Conservation (phyloP, 2,329 filamentous ascomycete genomes). For the Aspergillus nomiae region DNA sequence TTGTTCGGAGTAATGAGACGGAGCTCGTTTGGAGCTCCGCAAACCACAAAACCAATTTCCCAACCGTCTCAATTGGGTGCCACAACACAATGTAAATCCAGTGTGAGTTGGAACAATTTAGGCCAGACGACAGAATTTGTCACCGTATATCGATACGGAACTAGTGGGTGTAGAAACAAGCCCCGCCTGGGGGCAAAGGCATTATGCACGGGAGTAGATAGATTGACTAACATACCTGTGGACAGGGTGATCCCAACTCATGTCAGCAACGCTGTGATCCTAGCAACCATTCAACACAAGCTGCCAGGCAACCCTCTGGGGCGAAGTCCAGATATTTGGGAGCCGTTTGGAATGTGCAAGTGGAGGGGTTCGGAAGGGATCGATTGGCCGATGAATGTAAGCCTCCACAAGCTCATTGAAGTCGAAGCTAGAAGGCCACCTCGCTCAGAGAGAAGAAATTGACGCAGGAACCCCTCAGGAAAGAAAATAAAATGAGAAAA, state of each 20-base stretch:
- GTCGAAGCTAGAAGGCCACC: slow-evolving; percentile 6
- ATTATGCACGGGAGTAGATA: slow-evolving; percentile 10
- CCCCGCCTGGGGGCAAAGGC: slow-evolving; percentile 13
- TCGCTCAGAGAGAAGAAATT: background rate
- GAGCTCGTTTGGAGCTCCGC: slow-evolving; percentile 15
- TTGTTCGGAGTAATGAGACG: slow-evolving; percentile 19
- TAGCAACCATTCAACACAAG: slow-evolving; percentile 42
- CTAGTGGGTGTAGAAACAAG: slow-evolving; percentile 6
- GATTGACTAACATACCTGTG: slow-evolving; percentile 42
- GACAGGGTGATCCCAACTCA: slow-evolving; percentile 51
- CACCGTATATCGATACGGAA: slow-evolving; percentile 4
- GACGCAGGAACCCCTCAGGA: background rate
- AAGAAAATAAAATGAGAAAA: background rate
- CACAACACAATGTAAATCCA: background rate
- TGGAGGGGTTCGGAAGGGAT: slow-evolving; percentile 24
- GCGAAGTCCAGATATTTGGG: slow-evolving; percentile 24
- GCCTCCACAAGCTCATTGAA: slow-evolving; percentile 30
- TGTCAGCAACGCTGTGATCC: slow-evolving; percentile 42
- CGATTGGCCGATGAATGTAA: slow-evolving; percentile 24
- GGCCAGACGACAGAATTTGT: background rate
- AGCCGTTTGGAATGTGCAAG: slow-evolving; percentile 33
- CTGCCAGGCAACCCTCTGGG: slow-evolving; percentile 36
- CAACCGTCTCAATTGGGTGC: background rate
- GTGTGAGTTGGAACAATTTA: background rate
- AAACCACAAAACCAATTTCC: slow-evolving; percentile 9